phyloP scores from a whole-genome alignment of 2,329 filamentous ascomycete genomes.

The Neonectria punicea region DNA sequence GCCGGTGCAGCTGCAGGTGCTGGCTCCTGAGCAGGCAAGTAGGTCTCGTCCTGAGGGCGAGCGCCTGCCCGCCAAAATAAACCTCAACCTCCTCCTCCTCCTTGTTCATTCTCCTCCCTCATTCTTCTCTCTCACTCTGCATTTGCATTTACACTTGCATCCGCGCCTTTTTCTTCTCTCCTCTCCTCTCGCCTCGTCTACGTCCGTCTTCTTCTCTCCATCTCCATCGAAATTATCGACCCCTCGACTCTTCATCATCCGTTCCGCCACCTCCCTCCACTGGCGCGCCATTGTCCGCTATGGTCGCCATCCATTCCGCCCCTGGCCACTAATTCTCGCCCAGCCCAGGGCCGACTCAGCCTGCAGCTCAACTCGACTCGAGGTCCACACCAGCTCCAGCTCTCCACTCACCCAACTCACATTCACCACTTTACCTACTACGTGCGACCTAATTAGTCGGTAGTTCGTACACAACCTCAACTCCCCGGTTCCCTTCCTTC shows the following conservation, averaged over 20 bases:
- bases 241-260: not conserved
- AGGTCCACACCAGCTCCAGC: slow-evolving; percentile 46
- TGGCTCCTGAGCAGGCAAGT: slow-evolving; percentile 1
- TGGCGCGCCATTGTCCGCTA: slow-evolving; percentile 5
- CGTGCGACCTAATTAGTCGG: slow-evolving; percentile 27
- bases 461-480: slow-evolving; percentile 22
- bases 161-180: not conserved
- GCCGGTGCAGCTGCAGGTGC: not conserved
- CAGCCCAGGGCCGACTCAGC: slow-evolving; percentile 16
- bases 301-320: slow-evolving; percentile 5
- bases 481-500: slow-evolving; percentile 28
- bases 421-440: slow-evolving; percentile 35
- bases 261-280: not conserved
- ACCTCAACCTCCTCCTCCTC: slow-evolving; percentile 6
- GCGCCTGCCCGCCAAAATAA: slow-evolving; percentile 13
- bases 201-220: slow-evolving; percentile 6
- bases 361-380: slow-evolving; percentile 17
- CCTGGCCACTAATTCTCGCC: slow-evolving; percentile 13
- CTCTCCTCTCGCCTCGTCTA: not conserved
- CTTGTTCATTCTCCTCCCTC: not conserved
- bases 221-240: slow-evolving; percentile 2
- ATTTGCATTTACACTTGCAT: not conserved
- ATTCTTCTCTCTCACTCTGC: not conserved
- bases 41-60: not conserved
- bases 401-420: slow-evolving; percentile 41